phyloP scores from a whole-genome alignment of 352 stramenopile species.

The Aphanomyces astaci region DNA sequence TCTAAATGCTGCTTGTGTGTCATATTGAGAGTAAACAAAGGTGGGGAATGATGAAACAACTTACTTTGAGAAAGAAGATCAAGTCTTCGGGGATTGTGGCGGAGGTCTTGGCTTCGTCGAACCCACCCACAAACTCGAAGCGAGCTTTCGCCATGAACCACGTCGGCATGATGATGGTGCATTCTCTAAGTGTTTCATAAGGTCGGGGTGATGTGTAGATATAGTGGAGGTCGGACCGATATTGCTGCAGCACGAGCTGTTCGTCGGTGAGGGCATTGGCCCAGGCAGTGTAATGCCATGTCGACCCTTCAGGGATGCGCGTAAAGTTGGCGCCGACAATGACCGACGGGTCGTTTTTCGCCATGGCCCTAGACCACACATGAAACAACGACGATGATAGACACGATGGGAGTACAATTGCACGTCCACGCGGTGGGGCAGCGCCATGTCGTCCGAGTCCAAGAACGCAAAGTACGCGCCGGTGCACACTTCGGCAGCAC shows the following conservation, averaged over 20 bases:
- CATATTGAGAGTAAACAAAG: not conserved
- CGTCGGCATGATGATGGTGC: conserved; percentile 23
- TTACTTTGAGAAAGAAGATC: conserved; percentile 21
- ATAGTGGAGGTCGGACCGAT: conserved; percentile 6
- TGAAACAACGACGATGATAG: not conserved
- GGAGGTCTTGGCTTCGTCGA: conserved; percentile 4
- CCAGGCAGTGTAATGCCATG: conserved; percentile 22
- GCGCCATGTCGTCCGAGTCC: conserved; percentile 20
- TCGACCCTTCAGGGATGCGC: conserved; percentile 18
- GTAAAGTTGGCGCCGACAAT: conserved; percentile 21
- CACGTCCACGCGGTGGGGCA: conserved; percentile 13
- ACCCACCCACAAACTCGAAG: conserved; percentile 14
- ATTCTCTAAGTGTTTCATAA: not conserved
- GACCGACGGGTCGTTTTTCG: not conserved
- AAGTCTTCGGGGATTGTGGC: conserved; percentile 17
- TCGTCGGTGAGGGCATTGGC: conserved; percentile 15
- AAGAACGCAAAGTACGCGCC: conserved; percentile 17
- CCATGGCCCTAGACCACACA: conserved; percentile 3
- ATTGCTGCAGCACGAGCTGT: conserved; percentile 18
- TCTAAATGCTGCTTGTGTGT: conserved; percentile 9
- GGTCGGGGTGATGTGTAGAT: not conserved
- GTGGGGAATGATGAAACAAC: not conserved
- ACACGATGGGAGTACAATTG: not conserved
- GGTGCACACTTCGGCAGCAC: conserved; percentile 13
- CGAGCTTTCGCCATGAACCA: conserved; percentile 20